Base-by-base conservation (phyloP, 768 basidiomycete species). In the Steccherinum ochraceum region DNA sequence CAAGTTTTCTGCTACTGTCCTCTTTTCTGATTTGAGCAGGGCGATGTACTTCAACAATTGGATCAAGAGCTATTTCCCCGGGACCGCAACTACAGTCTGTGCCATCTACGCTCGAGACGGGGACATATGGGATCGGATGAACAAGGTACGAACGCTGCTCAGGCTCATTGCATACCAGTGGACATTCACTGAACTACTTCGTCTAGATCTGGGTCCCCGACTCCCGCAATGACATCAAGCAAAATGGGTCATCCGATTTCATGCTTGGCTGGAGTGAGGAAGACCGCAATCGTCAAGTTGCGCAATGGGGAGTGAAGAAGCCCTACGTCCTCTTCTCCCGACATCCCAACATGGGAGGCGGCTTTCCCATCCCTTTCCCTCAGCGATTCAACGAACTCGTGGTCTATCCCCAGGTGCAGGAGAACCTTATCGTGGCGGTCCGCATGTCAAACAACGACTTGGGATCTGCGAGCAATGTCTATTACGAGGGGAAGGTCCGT, bases 341-440 rank as follows among this genome's bases (percentile, higher is more conserved):
- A 7, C 45, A 46, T 46, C 45, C 45, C 20, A 46, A 46, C 23
- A 46, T 46, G 45, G 45, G 45, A 5, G 21, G 19, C 11, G 25
- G 26, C 21, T 46, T 46, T 19, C 45, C 45, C 11, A 24, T 46
- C 7, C 45, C 45, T 46, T 12, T 12, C 10, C 16, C 16, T 24
- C 21, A 46, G 23, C 45, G 45, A 46, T 46, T 19, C 20, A 46
- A 46, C 23, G 45, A 46, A 24, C 21, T 46, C 20, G 45, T 46
- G 20, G 24, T 46, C n/a, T 46, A 46, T 24, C 21, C 21, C 13
- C 45, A 46, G 23, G 45, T 46, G 19, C 45, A 46, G 23, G 45
- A 46, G 12, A 46, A 25, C 45, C 45, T 46, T 5, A 46, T 46
- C 10, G 21, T 46, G 20, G 26, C 24, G 12, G 10, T 18, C 5